phyloP scores from a whole-genome alignment of 129 eudicot species.

The sunflower (Helianthus annuus) region DNA sequence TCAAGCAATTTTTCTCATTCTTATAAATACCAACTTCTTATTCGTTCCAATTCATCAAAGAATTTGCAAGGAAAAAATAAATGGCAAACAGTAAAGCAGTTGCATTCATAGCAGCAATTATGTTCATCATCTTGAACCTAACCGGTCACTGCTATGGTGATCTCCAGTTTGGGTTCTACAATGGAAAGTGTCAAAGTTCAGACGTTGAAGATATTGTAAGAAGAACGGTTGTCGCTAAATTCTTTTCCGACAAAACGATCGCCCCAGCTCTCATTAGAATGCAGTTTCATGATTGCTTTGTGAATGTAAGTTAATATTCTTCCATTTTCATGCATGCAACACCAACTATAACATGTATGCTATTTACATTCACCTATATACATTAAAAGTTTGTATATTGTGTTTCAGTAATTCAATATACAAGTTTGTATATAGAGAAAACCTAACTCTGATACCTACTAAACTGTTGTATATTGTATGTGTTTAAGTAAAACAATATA shows the following conservation, averaged over 20 bases:
- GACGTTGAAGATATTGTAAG: slow-evolving; percentile 53
- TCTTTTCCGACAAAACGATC: slow-evolving; percentile 38
- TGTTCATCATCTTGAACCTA: slow-evolving; percentile 30
- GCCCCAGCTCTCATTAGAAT: slow-evolving; percentile 67
- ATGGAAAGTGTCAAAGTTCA: slow-evolving; percentile 38
- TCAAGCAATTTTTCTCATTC: slow-evolving; percentile 6
- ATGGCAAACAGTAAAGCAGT: slow-evolving; percentile 23
- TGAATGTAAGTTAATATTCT: slow-evolving; percentile 40
- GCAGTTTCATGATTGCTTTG: slow-evolving; percentile 83
- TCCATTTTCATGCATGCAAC: slow-evolving; percentile 9
- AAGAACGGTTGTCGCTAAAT: slow-evolving; percentile 21
- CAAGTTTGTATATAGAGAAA: no score
- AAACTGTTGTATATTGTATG: no score
- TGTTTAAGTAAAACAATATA: no score
- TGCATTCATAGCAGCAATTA: slow-evolving; percentile 14
- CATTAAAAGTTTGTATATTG: background rate
- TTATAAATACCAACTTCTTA: slow-evolving; percentile 15
- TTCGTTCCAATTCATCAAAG: slow-evolving; percentile 8
- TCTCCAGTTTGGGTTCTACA: slow-evolving; percentile 51
- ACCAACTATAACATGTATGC: background rate
- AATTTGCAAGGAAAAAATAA: background rate
- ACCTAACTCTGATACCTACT: no score
- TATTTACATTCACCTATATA: background rate
- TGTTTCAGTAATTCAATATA: no score
- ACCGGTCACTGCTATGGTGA: slow-evolving; percentile 40